Evolutionary conservation across 1,284 basidiomycete genomes (phyloP).

Genomic region (Bondarzewia mesenterica): DNA sequence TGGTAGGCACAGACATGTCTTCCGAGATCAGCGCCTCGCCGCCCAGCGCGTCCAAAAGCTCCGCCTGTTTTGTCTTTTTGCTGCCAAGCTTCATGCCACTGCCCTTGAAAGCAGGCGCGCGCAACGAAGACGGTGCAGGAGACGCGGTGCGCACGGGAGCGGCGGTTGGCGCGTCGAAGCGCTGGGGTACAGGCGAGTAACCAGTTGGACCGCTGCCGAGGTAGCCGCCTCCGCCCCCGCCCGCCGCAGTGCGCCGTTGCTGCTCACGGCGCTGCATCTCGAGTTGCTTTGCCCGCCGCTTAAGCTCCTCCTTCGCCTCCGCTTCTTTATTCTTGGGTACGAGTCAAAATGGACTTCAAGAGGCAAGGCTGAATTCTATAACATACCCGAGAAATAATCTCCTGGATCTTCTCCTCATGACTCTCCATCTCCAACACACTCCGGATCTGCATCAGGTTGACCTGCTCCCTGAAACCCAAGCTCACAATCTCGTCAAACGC

Average conservation of each 20-base stretch:
- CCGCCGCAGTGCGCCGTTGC: slow-evolving; percentile 61
- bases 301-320: slow-evolving; percentile 98
- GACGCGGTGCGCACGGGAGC: slow-evolving; percentile 39
- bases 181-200: slow-evolving; percentile 59
- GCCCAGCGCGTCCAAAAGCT: slow-evolving; percentile 84
- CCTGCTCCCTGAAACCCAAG: slow-evolving; percentile 90
- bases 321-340: slow-evolving; percentile 89
- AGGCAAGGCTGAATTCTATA: background rate
- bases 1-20: slow-evolving; percentile 50
- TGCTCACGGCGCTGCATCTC: slow-evolving; percentile 97
- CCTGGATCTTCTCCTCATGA: slow-evolving; percentile 99
- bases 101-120: slow-evolving; percentile 83
- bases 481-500: slow-evolving; percentile 98
- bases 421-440: slow-evolving; percentile 97
- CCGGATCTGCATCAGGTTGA: slow-evolving; percentile 87
- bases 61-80: slow-evolving; percentile 85
- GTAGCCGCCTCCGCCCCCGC: slow-evolving; percentile 41
- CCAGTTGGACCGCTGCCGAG: slow-evolving; percentile 58
- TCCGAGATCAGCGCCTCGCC: slow-evolving; percentile 61
- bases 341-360: slow-evolving; percentile 1
- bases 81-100: slow-evolving; percentile 96
- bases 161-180: slow-evolving; percentile 54
- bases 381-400: slow-evolving; percentile 87
- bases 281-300: slow-evolving; percentile 94
- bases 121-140: slow-evolving; percentile 43